Base-by-base conservation (phyloP, 106 monocot genomes). In the Amphibolis antarctica region DNA sequence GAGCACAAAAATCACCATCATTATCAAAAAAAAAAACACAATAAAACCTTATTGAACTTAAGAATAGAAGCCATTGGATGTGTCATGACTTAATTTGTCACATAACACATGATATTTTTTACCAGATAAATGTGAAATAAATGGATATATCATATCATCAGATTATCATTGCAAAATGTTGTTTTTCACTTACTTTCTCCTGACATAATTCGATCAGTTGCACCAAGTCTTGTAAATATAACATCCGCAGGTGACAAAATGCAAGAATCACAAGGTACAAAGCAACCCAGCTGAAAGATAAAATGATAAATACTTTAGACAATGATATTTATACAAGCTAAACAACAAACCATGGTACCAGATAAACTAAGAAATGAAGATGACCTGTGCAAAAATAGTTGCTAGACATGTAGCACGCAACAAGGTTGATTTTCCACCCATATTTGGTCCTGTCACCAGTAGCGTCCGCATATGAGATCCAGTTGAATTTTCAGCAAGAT, bases 361-460 rank as follows among this genome's bases (percentile, higher is more conserved):
- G 28, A 5, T 21, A 29, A 10, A 11, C 14, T 10, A n/a, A 0
- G 9, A 42, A 60, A 42, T 31, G 19, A 46, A 23, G 20, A 31
- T 47, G 53, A 96, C 96, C 96, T 96, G 96, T 17, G 96, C 96
- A 21, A 90, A 64, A 66, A 96, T 77, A n/a, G 86, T 84, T 52
- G 80, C 76, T 55, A 96, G 69, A 72, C 96, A 96, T 29, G 96
- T 84, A 45, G 96, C 96, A 50, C 96, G 86, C 60, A 96, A 57
- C 42, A 96, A 71, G 20, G 96, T 96, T 50, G 96, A 96, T 68
- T 96, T 96, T 47, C 96, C 96, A 56, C 96, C 96, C 96, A 96
- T 96, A 67, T 96, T 96, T 67, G 96, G 96, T 68, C 96, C 96
- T 50, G 96, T 96, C 82, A 96, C 47, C 59, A 96, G 55, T 70